A percentile compares a stretch with the other conserved stretches of the same genome.
Evolutionary conservation across 2,329 filamentous ascomycete genomes (phyloP).

Genomic region (Aspergillus sp.): DNA sequence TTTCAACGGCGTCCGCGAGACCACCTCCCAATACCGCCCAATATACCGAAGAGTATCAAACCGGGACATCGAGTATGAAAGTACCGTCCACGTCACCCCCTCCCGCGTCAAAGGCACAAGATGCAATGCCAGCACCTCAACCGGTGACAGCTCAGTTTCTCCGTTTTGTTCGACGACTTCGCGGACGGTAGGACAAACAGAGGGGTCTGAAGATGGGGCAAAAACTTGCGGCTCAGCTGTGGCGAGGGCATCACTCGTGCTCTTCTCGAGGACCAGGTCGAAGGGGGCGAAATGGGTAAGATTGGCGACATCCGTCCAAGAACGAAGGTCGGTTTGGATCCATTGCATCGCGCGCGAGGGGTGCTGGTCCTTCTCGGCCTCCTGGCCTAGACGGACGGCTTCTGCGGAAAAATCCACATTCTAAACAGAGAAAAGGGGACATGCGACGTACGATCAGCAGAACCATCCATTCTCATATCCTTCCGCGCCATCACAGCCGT

Average conservation of each 20-base stretch:
- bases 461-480: background rate
- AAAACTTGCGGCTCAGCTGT: conserved; percentile 17
- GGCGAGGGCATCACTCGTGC: conserved; percentile 32
- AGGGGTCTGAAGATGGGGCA: conserved; percentile 3
- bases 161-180: conserved; percentile 8
- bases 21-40: conserved; percentile 20
- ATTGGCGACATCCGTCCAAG: conserved; percentile 23
- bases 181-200: conserved; percentile 17
- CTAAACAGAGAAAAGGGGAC: conserved; percentile 8
- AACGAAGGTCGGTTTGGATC: conserved; percentile 24
- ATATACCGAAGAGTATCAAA: conserved; percentile 23
- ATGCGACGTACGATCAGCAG: background rate
- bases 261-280: conserved; percentile 31
- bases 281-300: conserved; percentile 22
- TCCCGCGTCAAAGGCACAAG: conserved; percentile 22
- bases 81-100: conserved; percentile 23
- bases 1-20: conserved; percentile 23
- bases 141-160: conserved; percentile 19
- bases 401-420: conserved; percentile 33
- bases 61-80: conserved; percentile 30
- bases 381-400: conserved; percentile 28
- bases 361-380: conserved; percentile 15
- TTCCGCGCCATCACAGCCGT: background rate
- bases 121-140: conserved; percentile 30
- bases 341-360: conserved; percentile 17